A percentile compares a stretch with the other conserved stretches of the same genome.
phyloP scores from a whole-genome alignment of 805 yeast genomes.

The Zygosaccharomyces siamensis region DNA sequence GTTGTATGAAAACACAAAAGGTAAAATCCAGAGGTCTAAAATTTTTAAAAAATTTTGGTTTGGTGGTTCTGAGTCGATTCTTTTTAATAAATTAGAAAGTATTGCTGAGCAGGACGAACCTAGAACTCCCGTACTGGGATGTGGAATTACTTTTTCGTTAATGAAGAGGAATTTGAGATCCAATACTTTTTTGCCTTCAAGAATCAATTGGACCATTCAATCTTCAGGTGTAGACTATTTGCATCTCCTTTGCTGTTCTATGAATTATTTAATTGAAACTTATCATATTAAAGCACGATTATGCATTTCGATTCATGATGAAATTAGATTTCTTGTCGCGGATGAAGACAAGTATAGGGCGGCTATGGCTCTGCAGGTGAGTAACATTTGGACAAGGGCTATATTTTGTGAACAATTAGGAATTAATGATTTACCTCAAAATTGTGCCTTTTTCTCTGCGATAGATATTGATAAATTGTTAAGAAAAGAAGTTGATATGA shows the following conservation, averaged over 20 bases:
- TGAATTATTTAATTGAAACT: constrained; percentile 71
- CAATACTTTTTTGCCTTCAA: constrained; percentile 71
- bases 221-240: constrained; percentile 96
- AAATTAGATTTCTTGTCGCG: constrained; percentile 72
- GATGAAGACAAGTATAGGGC: constrained; percentile 70
- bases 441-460: constrained; percentile 92
- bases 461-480: constrained; percentile 86
- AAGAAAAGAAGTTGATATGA: constrained; percentile 88
- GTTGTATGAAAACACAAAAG: constrained; percentile 81
- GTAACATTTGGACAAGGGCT: constrained; percentile 94
- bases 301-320: constrained; percentile 90
- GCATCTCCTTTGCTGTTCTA: constrained; percentile 75
- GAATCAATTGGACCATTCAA: constrained; percentile 97
- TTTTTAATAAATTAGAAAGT: constrained; percentile 82
- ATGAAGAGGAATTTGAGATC: constrained; percentile 58
- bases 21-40: constrained; percentile 41
- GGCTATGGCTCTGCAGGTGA: constrained; percentile 79
- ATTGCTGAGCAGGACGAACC: constrained; percentile 81
- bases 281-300: constrained; percentile 72
- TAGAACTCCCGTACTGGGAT: constrained; percentile 86
- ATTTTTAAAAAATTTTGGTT: constrained; percentile 47
- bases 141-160: constrained; percentile 85
- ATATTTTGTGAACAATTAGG: constrained; percentile 93
- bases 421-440: constrained; percentile 82
- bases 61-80: constrained; percentile 92